Evolutionary conservation across 75 land plant species (phyloP).

Genomic region (Selaginella tamariscina): DNA sequence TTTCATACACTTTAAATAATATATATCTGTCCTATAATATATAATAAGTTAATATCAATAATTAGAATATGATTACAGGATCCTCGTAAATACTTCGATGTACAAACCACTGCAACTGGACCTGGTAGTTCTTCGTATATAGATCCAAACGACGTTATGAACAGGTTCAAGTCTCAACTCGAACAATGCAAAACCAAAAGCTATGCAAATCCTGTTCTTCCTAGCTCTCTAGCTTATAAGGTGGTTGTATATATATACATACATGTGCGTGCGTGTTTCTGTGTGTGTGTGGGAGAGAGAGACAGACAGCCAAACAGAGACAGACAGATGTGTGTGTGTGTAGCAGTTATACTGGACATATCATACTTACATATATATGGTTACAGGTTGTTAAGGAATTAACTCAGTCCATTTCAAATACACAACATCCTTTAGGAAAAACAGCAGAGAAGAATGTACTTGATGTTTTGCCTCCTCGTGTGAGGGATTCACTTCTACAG

Average conservation of each 20-base stretch:
- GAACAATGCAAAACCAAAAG: slow-evolving; percentile 28
- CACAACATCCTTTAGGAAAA: slow-evolving; percentile 50
- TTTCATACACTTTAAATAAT: background rate
- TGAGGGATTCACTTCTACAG: slow-evolving; percentile 57
- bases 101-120: slow-evolving; percentile 54
- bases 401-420: slow-evolving; percentile 52
- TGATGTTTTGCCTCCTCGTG: slow-evolving; percentile 44
- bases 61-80: slow-evolving; percentile 43
- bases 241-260: too few species aligned
- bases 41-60: too few species aligned
- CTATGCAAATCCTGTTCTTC: slow-evolving; percentile 40
- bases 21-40: background rate
- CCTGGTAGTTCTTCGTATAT: slow-evolving; percentile 25
- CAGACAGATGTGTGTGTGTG: too few species aligned
- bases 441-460: slow-evolving; percentile 57
- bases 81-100: slow-evolving; percentile 86
- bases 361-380: slow-evolving; percentile 2
- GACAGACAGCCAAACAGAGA: too few species aligned
- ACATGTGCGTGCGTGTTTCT: too few species aligned
- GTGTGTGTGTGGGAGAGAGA: too few species aligned
- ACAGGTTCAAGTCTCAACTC: slow-evolving; percentile 32
- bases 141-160: slow-evolving; percentile 40
- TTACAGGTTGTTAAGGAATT: slow-evolving; percentile 47
- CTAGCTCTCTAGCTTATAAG: slow-evolving; percentile 58
- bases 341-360: too few species aligned